Percentiles rank a stretch among this genome's conserved stretches.
Evolutionary conservation across 345 rosid genomes (phyloP).

Genomic region (Eucalyptus polyanthemos): DNA sequence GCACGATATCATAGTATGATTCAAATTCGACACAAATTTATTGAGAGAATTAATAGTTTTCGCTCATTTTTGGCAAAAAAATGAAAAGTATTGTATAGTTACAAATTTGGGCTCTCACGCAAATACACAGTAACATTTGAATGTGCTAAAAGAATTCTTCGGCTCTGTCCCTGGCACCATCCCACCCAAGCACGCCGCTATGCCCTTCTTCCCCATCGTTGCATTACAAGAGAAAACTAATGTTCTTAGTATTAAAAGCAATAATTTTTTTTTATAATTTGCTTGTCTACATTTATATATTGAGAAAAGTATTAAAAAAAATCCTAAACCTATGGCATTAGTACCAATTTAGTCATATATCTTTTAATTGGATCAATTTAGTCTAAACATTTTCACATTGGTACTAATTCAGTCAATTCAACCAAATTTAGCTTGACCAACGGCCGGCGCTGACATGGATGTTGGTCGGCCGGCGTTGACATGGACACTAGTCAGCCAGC

Average conservation of each 20-base stretch:
- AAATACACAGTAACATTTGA: neutral
- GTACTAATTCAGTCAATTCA: accelerated
- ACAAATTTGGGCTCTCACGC: neutral
- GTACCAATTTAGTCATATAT: accelerated
- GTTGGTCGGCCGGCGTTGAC: accelerated
- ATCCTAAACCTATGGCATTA: no score
- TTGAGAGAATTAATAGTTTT: neutral
- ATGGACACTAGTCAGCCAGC: accelerated
- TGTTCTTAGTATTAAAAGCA: neutral
- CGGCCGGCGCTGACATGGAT: accelerated
- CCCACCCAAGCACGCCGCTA: neutral
- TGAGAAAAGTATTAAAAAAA: no score
- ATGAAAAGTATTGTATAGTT: neutral
- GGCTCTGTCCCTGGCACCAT: neutral
- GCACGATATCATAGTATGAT: neutral
- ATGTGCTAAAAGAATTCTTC: neutral
- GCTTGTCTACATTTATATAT: neutral
- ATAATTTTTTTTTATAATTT: neutral
- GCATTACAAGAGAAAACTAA: neutral
- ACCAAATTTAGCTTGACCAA: no score
- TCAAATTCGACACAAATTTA: neutral
- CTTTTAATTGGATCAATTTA: no score
- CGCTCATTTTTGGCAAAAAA: neutral
- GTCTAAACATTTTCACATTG: no score
- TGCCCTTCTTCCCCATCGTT: neutral